Percentiles rank a stretch among this genome's conserved stretches.
Evolutionary conservation across 805 yeast species (phyloP).

Genomic region (Debaryomyces prosopidis): DNA sequence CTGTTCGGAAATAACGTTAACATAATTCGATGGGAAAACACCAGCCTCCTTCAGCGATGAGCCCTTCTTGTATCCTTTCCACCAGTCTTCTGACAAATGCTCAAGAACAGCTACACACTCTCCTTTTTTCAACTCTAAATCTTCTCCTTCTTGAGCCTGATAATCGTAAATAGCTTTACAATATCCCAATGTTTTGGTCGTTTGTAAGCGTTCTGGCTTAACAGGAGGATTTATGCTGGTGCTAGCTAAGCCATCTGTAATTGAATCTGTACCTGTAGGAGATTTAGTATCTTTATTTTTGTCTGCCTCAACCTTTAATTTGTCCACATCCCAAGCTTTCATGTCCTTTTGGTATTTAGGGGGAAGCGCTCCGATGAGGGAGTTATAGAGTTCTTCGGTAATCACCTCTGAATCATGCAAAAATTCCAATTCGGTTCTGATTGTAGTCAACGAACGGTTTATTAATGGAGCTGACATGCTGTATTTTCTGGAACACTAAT

Average conservation of each 20-base stretch:
- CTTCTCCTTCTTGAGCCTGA: constrained; percentile 73
- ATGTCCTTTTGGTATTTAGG: constrained; percentile 52
- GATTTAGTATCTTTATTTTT: background rate
- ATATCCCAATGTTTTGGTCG: constrained; percentile 30
- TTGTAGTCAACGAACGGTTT: constrained; percentile 75
- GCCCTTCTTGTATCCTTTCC: constrained; percentile 63
- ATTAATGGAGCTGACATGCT: constrained; percentile 57
- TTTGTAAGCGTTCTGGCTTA: constrained; percentile 11
- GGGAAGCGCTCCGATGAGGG: constrained; percentile 56
- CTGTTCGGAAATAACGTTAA: constrained; percentile 41
- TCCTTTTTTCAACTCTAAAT: constrained; percentile 63
- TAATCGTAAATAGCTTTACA: constrained; percentile 76
- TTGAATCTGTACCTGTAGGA: constrained; percentile 2
- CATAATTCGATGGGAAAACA: constrained; percentile 89
- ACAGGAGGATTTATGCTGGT: constrained; percentile 22
- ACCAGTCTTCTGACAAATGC: constrained; percentile 84
- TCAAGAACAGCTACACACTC: constrained; percentile 71
- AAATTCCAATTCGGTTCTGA: constrained; percentile 80
- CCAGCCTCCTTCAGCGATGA: constrained; percentile 55
- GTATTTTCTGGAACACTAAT: background rate
- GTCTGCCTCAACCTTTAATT: constrained; percentile 12
- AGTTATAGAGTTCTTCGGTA: constrained; percentile 52
- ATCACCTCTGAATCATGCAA: constrained; percentile 74
- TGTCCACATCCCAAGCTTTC: constrained; percentile 47
- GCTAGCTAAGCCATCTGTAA: constrained; percentile 8